phyloP scores from a whole-genome alignment of 257 asterid species.

The Solanum megistacrolobum region DNA sequence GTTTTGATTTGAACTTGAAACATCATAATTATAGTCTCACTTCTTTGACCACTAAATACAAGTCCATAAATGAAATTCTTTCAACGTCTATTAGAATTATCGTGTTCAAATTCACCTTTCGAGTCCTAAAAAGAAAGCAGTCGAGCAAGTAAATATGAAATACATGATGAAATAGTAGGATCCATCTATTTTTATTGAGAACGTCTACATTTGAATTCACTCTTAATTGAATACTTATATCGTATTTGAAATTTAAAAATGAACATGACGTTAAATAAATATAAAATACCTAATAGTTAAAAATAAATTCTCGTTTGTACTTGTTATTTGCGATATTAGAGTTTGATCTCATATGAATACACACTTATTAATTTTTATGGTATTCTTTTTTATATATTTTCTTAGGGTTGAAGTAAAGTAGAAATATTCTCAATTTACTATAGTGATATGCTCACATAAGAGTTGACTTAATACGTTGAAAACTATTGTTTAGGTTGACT shows the following conservation, averaged over 20 bases:
- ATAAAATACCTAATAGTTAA: background rate
- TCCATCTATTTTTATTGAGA: too few relatives aligned
- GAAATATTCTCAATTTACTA: too few relatives aligned
- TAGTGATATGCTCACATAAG: too few relatives aligned
- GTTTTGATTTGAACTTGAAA: background rate
- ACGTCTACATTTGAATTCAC: background rate
- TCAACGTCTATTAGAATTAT: background rate
- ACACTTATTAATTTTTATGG: too few relatives aligned
- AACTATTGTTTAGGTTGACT: background rate
- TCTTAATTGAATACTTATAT: too few relatives aligned
- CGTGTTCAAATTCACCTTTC: background rate
- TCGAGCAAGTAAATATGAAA: too few relatives aligned
- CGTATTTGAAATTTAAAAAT: background rate
- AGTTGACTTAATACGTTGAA: background rate
- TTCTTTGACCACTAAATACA: background rate
- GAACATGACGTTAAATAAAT: background rate
- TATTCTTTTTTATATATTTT: too few relatives aligned
- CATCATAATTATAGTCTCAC: too few relatives aligned
- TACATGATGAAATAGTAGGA: too few relatives aligned
- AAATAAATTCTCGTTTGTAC: background rate
- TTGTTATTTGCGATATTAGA: background rate
- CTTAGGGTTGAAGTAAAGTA: too few relatives aligned
- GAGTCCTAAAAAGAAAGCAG: background rate
- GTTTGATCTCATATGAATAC: background rate
- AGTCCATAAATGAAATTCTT: background rate